Evolutionary conservation across 2,329 filamentous ascomycete genomes (phyloP).

Genomic region (Diplodia corticola): DNA sequence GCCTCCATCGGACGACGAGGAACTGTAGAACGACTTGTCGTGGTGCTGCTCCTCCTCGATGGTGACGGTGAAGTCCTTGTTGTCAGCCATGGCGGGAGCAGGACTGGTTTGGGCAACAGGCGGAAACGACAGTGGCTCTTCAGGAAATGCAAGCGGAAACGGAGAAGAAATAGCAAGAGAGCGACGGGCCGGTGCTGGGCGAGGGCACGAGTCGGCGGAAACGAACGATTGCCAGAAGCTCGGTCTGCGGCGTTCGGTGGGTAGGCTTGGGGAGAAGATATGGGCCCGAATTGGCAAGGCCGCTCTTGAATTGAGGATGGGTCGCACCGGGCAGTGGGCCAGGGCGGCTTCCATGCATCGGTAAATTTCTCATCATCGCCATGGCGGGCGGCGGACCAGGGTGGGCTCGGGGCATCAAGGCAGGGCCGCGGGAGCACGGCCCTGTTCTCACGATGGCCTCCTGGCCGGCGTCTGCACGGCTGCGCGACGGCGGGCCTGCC

Average conservation of each 20-base stretch:
- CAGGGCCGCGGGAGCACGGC: conserved; percentile 1
- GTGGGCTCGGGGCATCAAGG: not conserved
- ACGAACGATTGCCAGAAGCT: conserved; percentile 27
- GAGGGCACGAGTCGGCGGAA: conserved; percentile 26
- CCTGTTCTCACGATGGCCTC: not conserved
- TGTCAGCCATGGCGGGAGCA: conserved; percentile 29
- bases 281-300: conserved; percentile 6
- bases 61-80: conserved; percentile 32
- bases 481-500: not conserved
- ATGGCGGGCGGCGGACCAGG: not conserved
- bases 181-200: not conserved
- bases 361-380: conserved; percentile 20
- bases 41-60: conserved; percentile 29
- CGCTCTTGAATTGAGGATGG: not conserved
- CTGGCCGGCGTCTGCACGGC: conserved; percentile 3
- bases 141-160: not conserved
- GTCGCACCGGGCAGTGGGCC: conserved; percentile 3
- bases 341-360: conserved; percentile 18
- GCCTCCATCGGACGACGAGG: conserved; percentile 1
- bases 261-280: conserved; percentile 11
- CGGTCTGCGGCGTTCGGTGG: conserved; percentile 2
- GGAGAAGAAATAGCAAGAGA: conserved; percentile 23
- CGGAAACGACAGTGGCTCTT: conserved; percentile 22
- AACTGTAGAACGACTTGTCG: conserved; percentile 20
- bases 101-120: not conserved